Conservation (phyloP, 345 rosid species). For the Lepidium africanum region DNA sequence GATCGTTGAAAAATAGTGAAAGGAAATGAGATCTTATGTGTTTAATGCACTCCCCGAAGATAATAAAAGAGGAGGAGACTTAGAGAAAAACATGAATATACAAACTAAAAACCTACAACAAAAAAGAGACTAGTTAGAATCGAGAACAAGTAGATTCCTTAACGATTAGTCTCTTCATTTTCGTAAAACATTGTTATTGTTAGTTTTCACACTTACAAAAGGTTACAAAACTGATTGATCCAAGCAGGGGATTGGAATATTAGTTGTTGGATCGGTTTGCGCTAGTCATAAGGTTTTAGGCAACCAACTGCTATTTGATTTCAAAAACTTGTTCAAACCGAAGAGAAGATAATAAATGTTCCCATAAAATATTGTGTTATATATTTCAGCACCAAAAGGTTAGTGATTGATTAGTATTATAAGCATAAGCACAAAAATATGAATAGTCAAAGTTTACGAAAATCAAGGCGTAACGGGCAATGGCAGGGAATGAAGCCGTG, state of each 20-base stretch:
- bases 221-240: not conserved
- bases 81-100: too few relatives aligned
- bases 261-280: not conserved
- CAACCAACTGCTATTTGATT: not conserved
- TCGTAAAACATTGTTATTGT: too few relatives aligned
- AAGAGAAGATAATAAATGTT: not conserved
- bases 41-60: too few relatives aligned
- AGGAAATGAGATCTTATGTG: too few relatives aligned
- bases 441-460: slow-evolving; percentile 23
- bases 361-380: not conserved
- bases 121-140: too few relatives aligned
- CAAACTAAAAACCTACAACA: too few relatives aligned
- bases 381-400: not conserved
- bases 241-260: not conserved
- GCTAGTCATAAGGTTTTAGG: not conserved
- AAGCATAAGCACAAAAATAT: not conserved
- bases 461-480: slow-evolving; percentile 11
- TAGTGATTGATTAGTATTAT: not conserved
- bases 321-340: not conserved
- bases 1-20: too few relatives aligned
- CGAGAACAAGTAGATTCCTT: too few relatives aligned
- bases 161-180: too few relatives aligned
- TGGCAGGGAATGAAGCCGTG: slow-evolving; percentile 18
- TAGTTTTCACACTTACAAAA: too few relatives aligned
- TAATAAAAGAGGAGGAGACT: too few relatives aligned